Conservation (phyloP, 768 basidiomycete species). For the Xerocomus spinulosus region DNA sequence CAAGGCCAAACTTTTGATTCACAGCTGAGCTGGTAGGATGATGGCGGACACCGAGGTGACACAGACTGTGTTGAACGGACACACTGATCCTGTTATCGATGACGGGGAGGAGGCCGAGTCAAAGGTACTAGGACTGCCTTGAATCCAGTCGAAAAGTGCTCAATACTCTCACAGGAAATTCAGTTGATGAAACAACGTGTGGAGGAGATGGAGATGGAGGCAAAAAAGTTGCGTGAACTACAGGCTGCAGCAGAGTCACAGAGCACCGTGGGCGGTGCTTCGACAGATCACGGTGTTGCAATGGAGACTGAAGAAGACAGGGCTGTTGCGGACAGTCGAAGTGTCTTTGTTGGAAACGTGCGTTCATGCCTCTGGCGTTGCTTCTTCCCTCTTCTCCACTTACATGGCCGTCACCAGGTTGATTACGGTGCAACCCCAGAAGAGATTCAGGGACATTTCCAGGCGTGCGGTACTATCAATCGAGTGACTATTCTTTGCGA, state of each 20-base stretch:
- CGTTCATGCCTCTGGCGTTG: constrained; percentile 31
- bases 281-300: constrained; percentile 42
- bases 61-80: constrained; percentile 35
- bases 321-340: constrained; percentile 73
- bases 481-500: constrained; percentile 98
- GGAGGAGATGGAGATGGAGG: constrained; percentile 90
- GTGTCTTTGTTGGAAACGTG: constrained; percentile 96
- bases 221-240: constrained; percentile 80
- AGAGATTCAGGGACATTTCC: constrained; percentile 96
- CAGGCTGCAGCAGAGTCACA: constrained; percentile 73
- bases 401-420: constrained; percentile 53
- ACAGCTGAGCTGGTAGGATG: constrained; percentile 6
- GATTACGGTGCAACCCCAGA: constrained; percentile 97
- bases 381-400: constrained; percentile 6
- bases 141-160: constrained; percentile 8
- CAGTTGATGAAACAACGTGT: constrained; percentile 88
- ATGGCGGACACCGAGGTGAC: constrained; percentile 54
- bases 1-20: constrained; percentile 24
- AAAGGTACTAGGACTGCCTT: constrained; percentile 38
- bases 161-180: constrained; percentile 59
- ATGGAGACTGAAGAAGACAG: constrained; percentile 87
- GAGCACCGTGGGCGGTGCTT: constrained; percentile 41
- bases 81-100: constrained; percentile 36
- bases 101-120: constrained; percentile 63
- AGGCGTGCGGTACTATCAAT: constrained; percentile 97